Conservation (phyloP, 176 grass and related monocot genomes). For the Chrysopogon serrulatus region DNA sequence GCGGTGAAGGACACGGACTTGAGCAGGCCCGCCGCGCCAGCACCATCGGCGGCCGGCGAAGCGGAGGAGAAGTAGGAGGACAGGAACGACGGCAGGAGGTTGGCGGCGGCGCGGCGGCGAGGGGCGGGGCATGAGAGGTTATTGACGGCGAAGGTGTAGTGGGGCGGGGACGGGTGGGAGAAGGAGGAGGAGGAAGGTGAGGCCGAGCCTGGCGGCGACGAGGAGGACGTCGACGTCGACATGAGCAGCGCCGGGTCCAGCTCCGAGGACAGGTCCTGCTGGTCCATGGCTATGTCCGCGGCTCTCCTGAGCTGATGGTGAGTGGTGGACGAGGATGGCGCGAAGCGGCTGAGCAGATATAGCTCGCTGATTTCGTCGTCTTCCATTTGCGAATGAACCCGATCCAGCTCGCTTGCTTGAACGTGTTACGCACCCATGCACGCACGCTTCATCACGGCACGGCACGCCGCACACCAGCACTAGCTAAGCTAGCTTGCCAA, state of each 20-base stretch:
- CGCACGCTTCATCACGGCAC: not conserved
- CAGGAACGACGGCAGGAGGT: not conserved
- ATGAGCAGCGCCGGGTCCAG: slow-evolving; percentile 59
- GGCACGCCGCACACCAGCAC: not conserved
- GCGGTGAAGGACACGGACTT: slow-evolving; percentile 66
- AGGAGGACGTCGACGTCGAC: slow-evolving; percentile 52
- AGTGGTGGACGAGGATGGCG: not conserved
- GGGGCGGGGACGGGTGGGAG: slow-evolving; percentile 54
- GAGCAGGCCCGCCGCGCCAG: slow-evolving; percentile 23
- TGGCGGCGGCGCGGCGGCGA: not conserved
- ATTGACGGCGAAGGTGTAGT: slow-evolving; percentile 42
- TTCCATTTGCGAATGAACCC: not conserved
- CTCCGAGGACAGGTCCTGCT: slow-evolving; percentile 49
- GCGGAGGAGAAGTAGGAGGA: not conserved
- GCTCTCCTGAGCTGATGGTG: not conserved
- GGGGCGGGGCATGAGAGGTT: slow-evolving; percentile 57
- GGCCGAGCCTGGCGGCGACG: slow-evolving; percentile 58
- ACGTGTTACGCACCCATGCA: slow-evolving; percentile 17
- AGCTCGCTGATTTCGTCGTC: slow-evolving; percentile 15
- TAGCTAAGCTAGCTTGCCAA: not conserved
- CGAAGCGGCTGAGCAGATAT: slow-evolving; percentile 7
- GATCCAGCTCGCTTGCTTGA: not conserved
- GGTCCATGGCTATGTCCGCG: slow-evolving; percentile 35
- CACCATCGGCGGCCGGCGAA: not conserved
- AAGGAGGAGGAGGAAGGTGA: slow-evolving; percentile 77